These are phyloP conservation scores for Debaryomyces prosopidis DNA, from an alignment of 805 yeast genomes.

Conservation along the genomic window DNA sequence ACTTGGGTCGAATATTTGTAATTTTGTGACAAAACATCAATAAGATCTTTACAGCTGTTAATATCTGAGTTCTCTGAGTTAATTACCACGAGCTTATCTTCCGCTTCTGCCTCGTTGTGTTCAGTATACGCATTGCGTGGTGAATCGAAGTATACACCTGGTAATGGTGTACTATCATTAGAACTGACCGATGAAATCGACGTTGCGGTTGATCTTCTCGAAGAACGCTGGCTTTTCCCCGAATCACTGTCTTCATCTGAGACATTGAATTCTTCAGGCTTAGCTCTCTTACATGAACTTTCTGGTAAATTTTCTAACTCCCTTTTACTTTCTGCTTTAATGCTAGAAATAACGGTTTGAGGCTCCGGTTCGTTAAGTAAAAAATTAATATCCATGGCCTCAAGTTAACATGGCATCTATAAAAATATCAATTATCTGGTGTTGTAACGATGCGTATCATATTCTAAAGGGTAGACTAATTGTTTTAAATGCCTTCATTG, in stretches of 20 bases:
- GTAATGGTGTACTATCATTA: not conserved
- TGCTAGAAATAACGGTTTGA: not conserved
- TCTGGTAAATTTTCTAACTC: not conserved
- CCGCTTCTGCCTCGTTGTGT: too few species aligned
- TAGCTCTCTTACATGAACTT: not conserved
- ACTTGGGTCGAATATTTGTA: slow-evolving; percentile 1
- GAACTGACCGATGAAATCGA: slow-evolving; percentile 5
- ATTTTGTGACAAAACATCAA: slow-evolving; percentile 6
- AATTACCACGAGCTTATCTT: too few species aligned
- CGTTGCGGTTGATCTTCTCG: slow-evolving; percentile 7
- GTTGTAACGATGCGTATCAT: too few species aligned
- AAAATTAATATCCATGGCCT: not conserved
- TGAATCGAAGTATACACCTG: not conserved
- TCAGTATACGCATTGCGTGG: not conserved
- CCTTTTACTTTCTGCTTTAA: not conserved
- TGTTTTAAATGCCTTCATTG: slow-evolving; percentile 4
- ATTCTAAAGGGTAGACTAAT: too few species aligned
- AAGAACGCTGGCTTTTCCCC: not conserved
- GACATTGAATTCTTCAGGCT: not conserved
- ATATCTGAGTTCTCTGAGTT: slow-evolving; percentile 1
- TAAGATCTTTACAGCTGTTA: slow-evolving; percentile 1
- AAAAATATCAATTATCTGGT: too few species aligned
- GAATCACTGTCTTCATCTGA: slow-evolving; percentile 1
- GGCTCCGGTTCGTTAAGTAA: not conserved
- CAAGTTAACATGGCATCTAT: too few species aligned